Conservation (phyloP, 164 flowering plant genomes). For the Magnolia changhungtana region DNA sequence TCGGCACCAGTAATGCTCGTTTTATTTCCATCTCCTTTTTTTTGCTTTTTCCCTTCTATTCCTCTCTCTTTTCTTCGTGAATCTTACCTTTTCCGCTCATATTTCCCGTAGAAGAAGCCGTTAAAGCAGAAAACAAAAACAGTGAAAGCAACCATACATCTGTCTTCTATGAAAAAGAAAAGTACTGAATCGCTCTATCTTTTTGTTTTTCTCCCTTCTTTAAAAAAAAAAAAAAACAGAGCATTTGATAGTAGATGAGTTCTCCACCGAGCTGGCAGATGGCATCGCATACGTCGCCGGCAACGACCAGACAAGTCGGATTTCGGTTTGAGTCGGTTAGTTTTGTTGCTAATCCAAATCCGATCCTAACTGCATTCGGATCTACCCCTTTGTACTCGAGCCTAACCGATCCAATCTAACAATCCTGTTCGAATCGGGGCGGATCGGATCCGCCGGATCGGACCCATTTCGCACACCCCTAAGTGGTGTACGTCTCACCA, state of each 20-base stretch:
- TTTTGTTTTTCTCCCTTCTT: background rate
- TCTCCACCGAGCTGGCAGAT: constrained; percentile 87
- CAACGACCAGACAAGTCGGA: constrained; percentile 53
- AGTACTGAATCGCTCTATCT: background rate
- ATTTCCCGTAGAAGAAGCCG: constrained; percentile 17
- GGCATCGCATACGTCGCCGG: constrained; percentile 93
- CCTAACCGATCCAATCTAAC: too few species aligned
- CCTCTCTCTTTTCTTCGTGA: constrained; percentile 22
- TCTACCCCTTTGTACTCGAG: too few species aligned
- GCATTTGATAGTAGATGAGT: constrained; percentile 88
- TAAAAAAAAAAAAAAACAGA: constrained; percentile 43
- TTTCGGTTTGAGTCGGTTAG: too few species aligned
- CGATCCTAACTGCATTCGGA: too few species aligned
- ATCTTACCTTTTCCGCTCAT: constrained; percentile 31
- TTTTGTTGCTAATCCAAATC: too few species aligned
- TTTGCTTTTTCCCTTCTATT: constrained; percentile 12
- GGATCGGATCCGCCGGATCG: too few species aligned
- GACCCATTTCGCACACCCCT: too few species aligned
- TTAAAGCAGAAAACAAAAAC: constrained; percentile 20
- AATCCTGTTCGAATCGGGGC: too few species aligned
- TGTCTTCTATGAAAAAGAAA: background rate
- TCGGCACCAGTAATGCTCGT: constrained; percentile 58
- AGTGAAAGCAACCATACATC: constrained; percentile 5
- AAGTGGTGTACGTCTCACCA: too few species aligned
- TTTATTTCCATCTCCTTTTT: background rate